Conservation (phyloP, 192 early-diverging fungal genomes). For the Coemansia sp. region DNA sequence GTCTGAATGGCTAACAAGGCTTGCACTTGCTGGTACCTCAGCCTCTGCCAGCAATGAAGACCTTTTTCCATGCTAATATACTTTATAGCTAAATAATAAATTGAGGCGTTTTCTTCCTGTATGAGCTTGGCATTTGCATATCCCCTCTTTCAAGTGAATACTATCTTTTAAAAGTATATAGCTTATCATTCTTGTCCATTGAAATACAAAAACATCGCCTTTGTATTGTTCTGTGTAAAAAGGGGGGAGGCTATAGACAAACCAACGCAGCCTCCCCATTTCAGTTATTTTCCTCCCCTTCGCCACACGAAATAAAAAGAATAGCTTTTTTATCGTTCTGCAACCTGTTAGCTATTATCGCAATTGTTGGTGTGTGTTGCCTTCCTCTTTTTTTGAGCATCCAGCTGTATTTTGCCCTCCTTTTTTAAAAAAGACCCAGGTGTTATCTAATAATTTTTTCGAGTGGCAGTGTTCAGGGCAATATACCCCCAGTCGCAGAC, state of each 20-base stretch:
- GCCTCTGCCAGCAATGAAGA: no score
- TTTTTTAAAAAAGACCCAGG: neutral
- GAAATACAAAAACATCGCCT: neutral
- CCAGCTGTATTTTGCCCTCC: neutral
- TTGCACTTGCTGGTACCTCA: no score
- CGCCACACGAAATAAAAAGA: constrained; percentile 4
- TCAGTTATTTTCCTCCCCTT: constrained; percentile 8
- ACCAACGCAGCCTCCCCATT: constrained; percentile 14
- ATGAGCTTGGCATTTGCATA: constrained; percentile 15
- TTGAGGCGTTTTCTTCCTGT: constrained; percentile 17
- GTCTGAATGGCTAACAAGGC: no score
- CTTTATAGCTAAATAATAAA: neutral
- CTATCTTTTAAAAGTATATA: neutral
- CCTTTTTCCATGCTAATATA: no score
- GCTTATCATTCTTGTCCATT: constrained; percentile 2
- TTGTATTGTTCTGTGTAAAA: constrained; percentile 37
- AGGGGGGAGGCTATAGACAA: constrained; percentile 21
- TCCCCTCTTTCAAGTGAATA: constrained; percentile 5
- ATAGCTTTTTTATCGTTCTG: no score
- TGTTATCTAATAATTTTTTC: constrained; percentile 6
- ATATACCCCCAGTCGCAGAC: constrained; percentile 8
- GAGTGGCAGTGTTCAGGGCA: constrained; percentile 2
- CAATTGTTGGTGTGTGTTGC: constrained; percentile 16
- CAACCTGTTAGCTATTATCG: constrained; percentile 12
- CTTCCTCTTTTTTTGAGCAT: neutral